These are phyloP conservation scores for Plenodomus lindquistii DNA, from an alignment of 2,329 filamentous ascomycete genomes.

Conservation along the genomic window DNA sequence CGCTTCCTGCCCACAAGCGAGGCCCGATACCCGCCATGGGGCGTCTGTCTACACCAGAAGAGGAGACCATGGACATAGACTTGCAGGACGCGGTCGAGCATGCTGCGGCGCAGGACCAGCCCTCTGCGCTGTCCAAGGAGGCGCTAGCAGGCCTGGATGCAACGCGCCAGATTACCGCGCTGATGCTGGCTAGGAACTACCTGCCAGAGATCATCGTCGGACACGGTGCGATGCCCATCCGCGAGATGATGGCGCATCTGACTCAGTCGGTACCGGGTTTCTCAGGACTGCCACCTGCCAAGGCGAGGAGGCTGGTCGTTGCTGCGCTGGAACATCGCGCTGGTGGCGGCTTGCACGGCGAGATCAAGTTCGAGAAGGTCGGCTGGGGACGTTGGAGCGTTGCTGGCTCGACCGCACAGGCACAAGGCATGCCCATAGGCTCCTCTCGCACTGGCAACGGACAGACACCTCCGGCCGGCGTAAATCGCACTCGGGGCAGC, in stretches of 20 bases:
- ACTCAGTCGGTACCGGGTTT: conserved; percentile 93
- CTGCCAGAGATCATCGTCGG: conserved; percentile 87
- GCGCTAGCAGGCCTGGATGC: conserved; percentile 66
- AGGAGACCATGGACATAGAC: conserved; percentile 77
- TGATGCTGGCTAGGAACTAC: conserved; percentile 85
- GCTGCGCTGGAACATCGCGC: conserved; percentile 81
- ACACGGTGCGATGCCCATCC: conserved; percentile 89
- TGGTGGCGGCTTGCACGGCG: conserved; percentile 63
- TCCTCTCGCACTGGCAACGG: conserved; percentile 34
- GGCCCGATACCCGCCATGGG: conserved; percentile 57
- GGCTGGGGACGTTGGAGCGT: conserved; percentile 96
- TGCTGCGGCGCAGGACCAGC: conserved; percentile 50
- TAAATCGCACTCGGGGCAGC: conserved; percentile 44
- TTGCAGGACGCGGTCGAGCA: conserved; percentile 70
- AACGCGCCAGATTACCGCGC: conserved; percentile 79
- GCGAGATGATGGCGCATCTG: conserved; percentile 92
- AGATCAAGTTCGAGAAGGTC: conserved; percentile 90
- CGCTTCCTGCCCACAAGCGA: conserved; percentile 78
- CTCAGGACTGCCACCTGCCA: conserved; percentile 82
- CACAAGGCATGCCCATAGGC: conserved; percentile 47
- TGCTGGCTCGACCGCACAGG: conserved; percentile 55
- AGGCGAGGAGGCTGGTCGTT: conserved; percentile 90
- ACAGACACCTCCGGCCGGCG: conserved; percentile 57
- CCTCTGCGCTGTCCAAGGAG: conserved; percentile 51
- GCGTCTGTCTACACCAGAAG: conserved; percentile 51